Evolutionary conservation across 192 early-diverging fungal genomes (phyloP).

Genomic region (Backusella tarrabulga): DNA sequence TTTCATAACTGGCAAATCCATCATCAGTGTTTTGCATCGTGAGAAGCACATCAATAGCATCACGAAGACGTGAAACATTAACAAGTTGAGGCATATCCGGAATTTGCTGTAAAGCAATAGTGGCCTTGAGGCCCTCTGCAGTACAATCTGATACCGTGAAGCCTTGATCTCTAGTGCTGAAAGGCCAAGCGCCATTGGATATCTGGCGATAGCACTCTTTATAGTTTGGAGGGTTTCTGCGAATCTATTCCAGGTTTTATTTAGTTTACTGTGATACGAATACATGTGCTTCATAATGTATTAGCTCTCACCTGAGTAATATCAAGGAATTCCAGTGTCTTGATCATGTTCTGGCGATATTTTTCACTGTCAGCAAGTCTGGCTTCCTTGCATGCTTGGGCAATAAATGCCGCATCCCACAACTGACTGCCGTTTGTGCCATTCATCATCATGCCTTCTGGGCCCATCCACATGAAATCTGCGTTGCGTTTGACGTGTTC

Average conservation of each 20-base stretch:
- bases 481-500: slow-evolving; percentile 66
- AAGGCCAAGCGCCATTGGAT: slow-evolving; percentile 95
- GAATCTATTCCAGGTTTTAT: slow-evolving; percentile 50
- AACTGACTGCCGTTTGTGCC: slow-evolving; percentile 97
- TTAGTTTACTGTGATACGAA: background rate
- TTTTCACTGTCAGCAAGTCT: slow-evolving; percentile 68
- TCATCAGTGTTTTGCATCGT: slow-evolving; percentile 90
- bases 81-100: slow-evolving; percentile 55
- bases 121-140: slow-evolving; percentile 85
- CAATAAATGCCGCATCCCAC: slow-evolving; percentile 92
- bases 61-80: slow-evolving; percentile 66
- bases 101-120: slow-evolving; percentile 72
- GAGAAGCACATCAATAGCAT: slow-evolving; percentile 89
- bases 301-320: slow-evolving; percentile 50
- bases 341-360: slow-evolving; percentile 66
- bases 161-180: slow-evolving; percentile 88
- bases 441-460: slow-evolving; percentile 89
- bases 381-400: slow-evolving; percentile 82
- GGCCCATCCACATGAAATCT: slow-evolving; percentile 93
- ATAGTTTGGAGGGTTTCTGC: slow-evolving; percentile 64
- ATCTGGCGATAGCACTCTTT: slow-evolving; percentile 75
- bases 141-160: slow-evolving; percentile 97
- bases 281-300: background rate
- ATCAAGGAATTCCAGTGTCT: slow-evolving; percentile 83
- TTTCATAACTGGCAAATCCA: slow-evolving; percentile 94